A percentile compares a stretch with the other conserved stretches of the same genome.
Conservation (phyloP, 2,329 filamentous ascomycete species). For the Curvularia sp. region DNA sequence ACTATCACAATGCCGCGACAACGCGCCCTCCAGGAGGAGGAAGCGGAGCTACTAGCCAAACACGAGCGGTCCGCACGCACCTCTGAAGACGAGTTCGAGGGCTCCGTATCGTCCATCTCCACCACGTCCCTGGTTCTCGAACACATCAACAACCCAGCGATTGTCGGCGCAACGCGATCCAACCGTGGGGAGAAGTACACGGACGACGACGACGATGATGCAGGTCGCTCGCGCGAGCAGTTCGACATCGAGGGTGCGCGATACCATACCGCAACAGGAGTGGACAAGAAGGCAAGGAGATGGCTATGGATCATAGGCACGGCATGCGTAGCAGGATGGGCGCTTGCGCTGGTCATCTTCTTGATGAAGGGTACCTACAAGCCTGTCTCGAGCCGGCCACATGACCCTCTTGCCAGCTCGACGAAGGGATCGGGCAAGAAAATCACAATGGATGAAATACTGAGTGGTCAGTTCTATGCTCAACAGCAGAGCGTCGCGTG, state of each 20-base stretch:
- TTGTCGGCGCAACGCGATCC: constrained; percentile 38
- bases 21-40: constrained; percentile 51
- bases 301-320: constrained; percentile 66
- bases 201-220: constrained; percentile 50
- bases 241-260: constrained; percentile 61
- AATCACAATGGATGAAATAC: constrained; percentile 75
- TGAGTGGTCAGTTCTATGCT: constrained; percentile 70
- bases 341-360: constrained; percentile 71
- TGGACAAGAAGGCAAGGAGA: constrained; percentile 71
- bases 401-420: constrained; percentile 71
- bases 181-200: constrained; percentile 47
- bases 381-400: constrained; percentile 67
- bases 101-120: constrained; percentile 77
- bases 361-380: constrained; percentile 70
- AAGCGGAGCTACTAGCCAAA: constrained; percentile 54
- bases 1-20: constrained; percentile 43
- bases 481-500: constrained; percentile 72
- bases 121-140: constrained; percentile 85
- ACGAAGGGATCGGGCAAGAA: constrained; percentile 71
- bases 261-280: constrained; percentile 56
- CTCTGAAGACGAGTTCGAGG: constrained; percentile 50
- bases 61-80: constrained; percentile 39
- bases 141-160: constrained; percentile 67
- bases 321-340: constrained; percentile 71
- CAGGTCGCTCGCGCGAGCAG: constrained; percentile 56